phyloP scores from a whole-genome alignment of 768 basidiomycete genomes.

The Lactarius psammicola region DNA sequence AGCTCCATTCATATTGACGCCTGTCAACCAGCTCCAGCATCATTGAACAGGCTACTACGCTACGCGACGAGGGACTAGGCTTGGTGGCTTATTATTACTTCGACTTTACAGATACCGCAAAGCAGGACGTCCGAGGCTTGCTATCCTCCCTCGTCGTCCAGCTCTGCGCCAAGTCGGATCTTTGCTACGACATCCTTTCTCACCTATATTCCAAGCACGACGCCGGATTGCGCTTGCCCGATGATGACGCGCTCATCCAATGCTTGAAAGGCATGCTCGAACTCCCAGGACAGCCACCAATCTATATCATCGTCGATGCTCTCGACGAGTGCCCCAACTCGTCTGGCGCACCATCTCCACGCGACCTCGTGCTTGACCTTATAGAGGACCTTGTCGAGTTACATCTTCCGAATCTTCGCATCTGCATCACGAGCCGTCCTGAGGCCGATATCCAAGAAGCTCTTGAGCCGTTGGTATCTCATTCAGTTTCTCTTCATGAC shows the following conservation, averaged over 20 bases:
- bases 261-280: slow-evolving; percentile 12
- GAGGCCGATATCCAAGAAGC: background rate
- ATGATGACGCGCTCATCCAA: background rate
- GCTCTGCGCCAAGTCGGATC: slow-evolving; percentile 7
- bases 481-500: slow-evolving; percentile 4
- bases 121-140: slow-evolving; percentile 6
- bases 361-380: background rate
- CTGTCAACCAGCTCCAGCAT: background rate
- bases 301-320: slow-evolving; percentile 7
- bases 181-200: slow-evolving; percentile 2
- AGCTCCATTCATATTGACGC: background rate
- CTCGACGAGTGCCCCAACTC: slow-evolving; percentile 12
- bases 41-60: background rate
- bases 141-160: slow-evolving; percentile 15
- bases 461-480: background rate
- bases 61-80: background rate
- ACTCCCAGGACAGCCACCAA: background rate
- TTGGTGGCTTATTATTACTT: slow-evolving; percentile 17
- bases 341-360: background rate
- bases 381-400: background rate
- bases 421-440: slow-evolving; percentile 11
- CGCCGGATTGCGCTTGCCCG: background rate
- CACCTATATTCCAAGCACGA: background rate
- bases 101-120: slow-evolving; percentile 10
- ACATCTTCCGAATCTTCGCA: slow-evolving; percentile 1